Percentiles rank a stretch among this genome's conserved stretches.
Conservation (phyloP, 345 rosid genomes). For the Brassica carinata region DNA sequence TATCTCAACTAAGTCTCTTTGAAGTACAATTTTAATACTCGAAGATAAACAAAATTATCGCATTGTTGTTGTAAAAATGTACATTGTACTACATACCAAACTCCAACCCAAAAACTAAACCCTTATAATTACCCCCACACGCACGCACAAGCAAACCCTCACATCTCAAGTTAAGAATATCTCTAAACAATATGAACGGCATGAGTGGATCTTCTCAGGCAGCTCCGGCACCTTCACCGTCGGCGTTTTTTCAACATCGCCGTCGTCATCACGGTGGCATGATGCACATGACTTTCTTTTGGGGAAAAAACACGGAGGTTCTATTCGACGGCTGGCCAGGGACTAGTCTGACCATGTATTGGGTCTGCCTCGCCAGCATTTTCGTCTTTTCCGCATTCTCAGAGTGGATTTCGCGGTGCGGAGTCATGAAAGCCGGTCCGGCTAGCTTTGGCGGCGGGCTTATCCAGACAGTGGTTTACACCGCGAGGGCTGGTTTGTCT, state of each 20-base stretch:
- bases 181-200: conserved; percentile 34
- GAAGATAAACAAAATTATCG: conserved; percentile 15
- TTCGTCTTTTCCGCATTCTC: conserved; percentile 52
- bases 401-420: conserved; percentile 53
- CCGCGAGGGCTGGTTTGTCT: conserved; percentile 53
- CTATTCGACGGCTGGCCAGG: conserved; percentile 86
- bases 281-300: conserved; percentile 59
- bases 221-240: conserved; percentile 35
- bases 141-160: neutral
- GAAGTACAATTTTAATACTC: conserved; percentile 11
- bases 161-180: conserved; percentile 1
- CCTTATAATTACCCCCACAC: conserved; percentile 12
- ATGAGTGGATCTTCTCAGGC: conserved; percentile 20
- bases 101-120: conserved; percentile 27
- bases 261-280: conserved; percentile 36
- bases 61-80: conserved; percentile 29
- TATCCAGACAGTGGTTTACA: conserved; percentile 48
- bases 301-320: conserved; percentile 65
- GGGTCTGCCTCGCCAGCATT: conserved; percentile 53
- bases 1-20: neutral
- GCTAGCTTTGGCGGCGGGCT: conserved; percentile 54
- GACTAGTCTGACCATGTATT: conserved; percentile 60
- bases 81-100: conserved; percentile 40
- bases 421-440: conserved; percentile 52
- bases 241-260: conserved; percentile 11